Evolutionary conservation across 2,329 filamentous ascomycete genomes (phyloP), one percentile per base, ranked within the genome.

Genomic region (Biscogniauxia sp.): DNA sequence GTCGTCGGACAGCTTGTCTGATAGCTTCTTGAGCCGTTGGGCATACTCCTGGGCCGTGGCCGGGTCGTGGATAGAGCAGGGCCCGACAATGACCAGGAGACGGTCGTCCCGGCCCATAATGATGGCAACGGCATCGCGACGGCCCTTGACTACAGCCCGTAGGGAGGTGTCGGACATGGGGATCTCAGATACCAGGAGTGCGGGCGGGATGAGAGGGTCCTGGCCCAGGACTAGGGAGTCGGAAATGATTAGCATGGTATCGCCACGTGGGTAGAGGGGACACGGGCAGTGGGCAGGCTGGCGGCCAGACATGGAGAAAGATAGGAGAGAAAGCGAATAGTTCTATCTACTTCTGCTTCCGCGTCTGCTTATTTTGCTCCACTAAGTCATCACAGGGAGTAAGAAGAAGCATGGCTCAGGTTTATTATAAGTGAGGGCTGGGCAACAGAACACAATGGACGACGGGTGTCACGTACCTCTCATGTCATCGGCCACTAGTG

Each of bases 51-150:
- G 82, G 50, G 95, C 95, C 15, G 88, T 88, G 54, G 83, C 87
- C 8, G 95, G 95, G 78, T 99, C 95, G 81, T 99, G 95, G 74
- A 99, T 94, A 26, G 93, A 97, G 83, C 95, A 99, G 57, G 95
- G 95, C 1, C 95, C 95, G 73, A 96, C 90, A 73, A 99, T 88
- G 71, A 98, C 95, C 64, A 99, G 86, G 37, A 99, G 90, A 63
- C 93, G 91, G 80, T 97, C 92, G 77, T 87, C 88, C 66, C 86
- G 82, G 72, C 89, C 88, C 75, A 91, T 88, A 75, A 96, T 88
- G 73, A 96, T 90, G 67, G 88, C 84, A 68, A 90, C 86, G 59
- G 83, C 85, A 71, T 88, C 85, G 69, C 82, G 84, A 69, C 90
- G 86, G 68, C 88, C 89, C 77, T 86, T 86, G 69, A 92, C 77